These are phyloP conservation scores for Selaginella moellendorffii DNA, from an alignment of 75 land plant genomes.

Conservation along the genomic window DNA sequence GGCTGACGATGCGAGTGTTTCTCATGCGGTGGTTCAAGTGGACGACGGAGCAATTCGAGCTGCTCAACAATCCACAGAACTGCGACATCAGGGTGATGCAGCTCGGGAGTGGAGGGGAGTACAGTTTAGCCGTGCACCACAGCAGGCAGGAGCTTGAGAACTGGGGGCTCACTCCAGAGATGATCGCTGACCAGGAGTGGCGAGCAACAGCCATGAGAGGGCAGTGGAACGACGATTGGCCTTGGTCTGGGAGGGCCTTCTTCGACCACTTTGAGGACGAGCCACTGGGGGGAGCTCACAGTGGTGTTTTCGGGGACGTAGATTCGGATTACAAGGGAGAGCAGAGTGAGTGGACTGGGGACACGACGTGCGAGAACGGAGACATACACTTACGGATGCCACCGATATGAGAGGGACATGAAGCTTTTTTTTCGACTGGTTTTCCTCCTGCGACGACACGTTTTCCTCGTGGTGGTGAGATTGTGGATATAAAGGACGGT, in stretches of 20 bases:
- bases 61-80: constrained; percentile 55
- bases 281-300: too few species aligned
- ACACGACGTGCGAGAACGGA: too few species aligned
- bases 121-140: constrained; percentile 75
- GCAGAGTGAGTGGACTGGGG: too few species aligned
- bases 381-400: too few species aligned
- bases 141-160: constrained; percentile 41
- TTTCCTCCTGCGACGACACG: too few species aligned
- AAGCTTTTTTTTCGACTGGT: too few species aligned
- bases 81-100: constrained; percentile 74
- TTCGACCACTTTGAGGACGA: constrained; percentile 44
- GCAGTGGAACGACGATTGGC: constrained; percentile 46
- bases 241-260: constrained; percentile 46
- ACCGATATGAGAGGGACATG: too few species aligned
- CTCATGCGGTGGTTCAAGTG: constrained; percentile 99
- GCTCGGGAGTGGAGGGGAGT: constrained; percentile 66
- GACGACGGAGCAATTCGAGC: constrained; percentile 88
- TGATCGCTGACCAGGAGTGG: constrained; percentile 80
- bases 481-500: too few species aligned
- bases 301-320: too few species aligned
- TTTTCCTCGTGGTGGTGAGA: too few species aligned
- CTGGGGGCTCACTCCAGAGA: constrained; percentile 72
- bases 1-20: constrained; percentile 65
- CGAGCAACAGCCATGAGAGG: constrained; percentile 36
- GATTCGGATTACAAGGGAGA: too few species aligned